A percentile compares a stretch with the other conserved stretches of the same genome.
These are phyloP conservation scores for Breynia disticha DNA, from an alignment of 441 rosid species.

Conservation along the genomic window DNA sequence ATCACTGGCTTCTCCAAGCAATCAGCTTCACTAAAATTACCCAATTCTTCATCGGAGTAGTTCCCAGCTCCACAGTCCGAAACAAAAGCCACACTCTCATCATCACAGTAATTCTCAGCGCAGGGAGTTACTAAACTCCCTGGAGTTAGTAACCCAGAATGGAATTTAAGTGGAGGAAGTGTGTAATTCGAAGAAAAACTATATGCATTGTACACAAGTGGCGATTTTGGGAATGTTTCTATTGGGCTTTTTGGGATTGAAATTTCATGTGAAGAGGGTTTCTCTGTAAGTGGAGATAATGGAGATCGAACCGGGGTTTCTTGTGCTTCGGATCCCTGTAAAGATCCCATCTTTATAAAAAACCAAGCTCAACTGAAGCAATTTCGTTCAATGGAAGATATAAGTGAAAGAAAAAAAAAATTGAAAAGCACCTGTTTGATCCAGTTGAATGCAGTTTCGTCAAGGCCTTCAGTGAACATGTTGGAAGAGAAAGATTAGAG, in stretches of 20 bases:
- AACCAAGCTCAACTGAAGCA: background rate
- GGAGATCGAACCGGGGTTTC: conserved; percentile 60
- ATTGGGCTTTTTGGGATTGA: conserved; percentile 19
- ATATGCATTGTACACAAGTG: conserved; percentile 29
- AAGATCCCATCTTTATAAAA: background rate
- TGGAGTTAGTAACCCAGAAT: conserved; percentile 39
- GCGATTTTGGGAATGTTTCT: conserved; percentile 36
- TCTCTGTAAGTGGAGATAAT: conserved; percentile 39
- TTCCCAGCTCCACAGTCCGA: conserved; percentile 26
- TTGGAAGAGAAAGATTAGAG: conserved; percentile 6
- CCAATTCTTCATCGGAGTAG: conserved; percentile 33
- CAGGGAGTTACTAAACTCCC: conserved; percentile 29
- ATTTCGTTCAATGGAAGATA: background rate
- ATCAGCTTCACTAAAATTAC: conserved; percentile 9
- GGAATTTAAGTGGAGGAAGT: conserved; percentile 57
- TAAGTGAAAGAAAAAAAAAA: background rate
- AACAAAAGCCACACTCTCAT: conserved; percentile 62
- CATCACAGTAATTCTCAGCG: conserved; percentile 20
- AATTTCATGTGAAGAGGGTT: conserved; percentile 27
- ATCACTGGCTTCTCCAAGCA: conserved; percentile 19
- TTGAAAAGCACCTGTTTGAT: conserved; percentile 40
- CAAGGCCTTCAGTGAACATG: conserved; percentile 58
- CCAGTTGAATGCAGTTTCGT: conserved; percentile 61
- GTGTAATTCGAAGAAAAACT: conserved; percentile 28
- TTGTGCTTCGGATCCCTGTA: conserved; percentile 36